These are phyloP conservation scores for Hygrophila difformis DNA, from an alignment of 257 asterid genomes.

Conservation along the genomic window DNA sequence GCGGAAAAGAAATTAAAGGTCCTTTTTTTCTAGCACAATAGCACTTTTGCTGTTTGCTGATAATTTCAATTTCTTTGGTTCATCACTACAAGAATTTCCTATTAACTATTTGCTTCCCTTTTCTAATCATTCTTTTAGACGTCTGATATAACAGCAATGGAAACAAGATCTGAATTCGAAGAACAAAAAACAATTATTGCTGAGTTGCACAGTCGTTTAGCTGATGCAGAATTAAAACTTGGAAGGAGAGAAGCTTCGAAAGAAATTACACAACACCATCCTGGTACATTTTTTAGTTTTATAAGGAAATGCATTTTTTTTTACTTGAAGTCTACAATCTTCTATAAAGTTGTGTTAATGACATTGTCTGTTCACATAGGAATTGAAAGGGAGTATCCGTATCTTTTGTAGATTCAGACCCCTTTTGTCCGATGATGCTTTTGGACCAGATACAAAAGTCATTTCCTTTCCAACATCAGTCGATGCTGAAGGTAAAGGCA, in stretches of 20 bases:
- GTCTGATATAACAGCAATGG: slow-evolving; percentile 55
- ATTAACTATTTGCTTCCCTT: not conserved
- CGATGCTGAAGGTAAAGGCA: slow-evolving; percentile 72
- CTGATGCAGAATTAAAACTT: slow-evolving; percentile 74
- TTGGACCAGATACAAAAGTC: slow-evolving; percentile 48
- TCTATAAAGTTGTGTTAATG: not conserved
- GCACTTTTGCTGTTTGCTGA: not conserved
- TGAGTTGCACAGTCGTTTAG: slow-evolving; percentile 58
- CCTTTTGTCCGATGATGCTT: slow-evolving; percentile 62
- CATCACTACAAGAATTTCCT: not conserved
- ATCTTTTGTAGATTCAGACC: slow-evolving; percentile 97
- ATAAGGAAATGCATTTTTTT: not conserved
- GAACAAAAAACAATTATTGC: slow-evolving; percentile 37
- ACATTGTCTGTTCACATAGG: slow-evolving; percentile 43
- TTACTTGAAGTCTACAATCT: not conserved
- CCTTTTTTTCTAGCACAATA: too few species aligned
- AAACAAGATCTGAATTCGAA: slow-evolving; percentile 65
- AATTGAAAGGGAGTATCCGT: slow-evolving; percentile 85
- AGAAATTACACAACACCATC: slow-evolving; percentile 86
- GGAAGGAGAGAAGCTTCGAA: slow-evolving; percentile 87
- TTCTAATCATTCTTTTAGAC: slow-evolving; percentile 38
- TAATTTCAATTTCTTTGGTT: not conserved
- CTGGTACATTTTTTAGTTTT: slow-evolving; percentile 50
- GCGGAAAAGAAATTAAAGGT: slow-evolving; percentile 73
- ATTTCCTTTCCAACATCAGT: slow-evolving; percentile 66